Evolutionary conservation across 768 basidiomycete species (phyloP), one percentile per base, ranked within the genome.

Genomic region (Rhizopogon rudus): DNA sequence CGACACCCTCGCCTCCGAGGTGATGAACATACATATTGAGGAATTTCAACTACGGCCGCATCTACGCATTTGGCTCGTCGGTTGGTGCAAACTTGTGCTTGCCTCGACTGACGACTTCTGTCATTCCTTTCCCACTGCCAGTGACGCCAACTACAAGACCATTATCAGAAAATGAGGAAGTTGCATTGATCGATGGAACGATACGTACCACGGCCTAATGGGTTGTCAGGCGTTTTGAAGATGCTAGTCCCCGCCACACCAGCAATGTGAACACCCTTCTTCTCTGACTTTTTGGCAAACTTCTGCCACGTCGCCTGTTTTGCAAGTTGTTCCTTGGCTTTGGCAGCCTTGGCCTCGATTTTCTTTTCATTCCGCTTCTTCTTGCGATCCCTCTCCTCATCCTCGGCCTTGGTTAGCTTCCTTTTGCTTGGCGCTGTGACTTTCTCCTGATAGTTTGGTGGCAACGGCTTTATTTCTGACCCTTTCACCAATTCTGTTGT

Each of bases 351-450:
- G 16, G 75, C 80, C 75, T 94, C 93, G 41, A 91, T 61, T 71
- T 94, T 94, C 77, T 93, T 93, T 77, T 94, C 93, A 65, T 93
- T 94, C 77, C 92, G 93, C 77, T 93, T 93, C 80, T 91, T 91
- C 82, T 93, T 94, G 69, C 72, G 75, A 61, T 93, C 93, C 69
- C 83, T 79, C 73, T 94, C 92, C 62, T 91, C 90, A 68, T 93
- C 93, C 69, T 93, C 91, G 63, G 71, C 84, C 65, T 86, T 86
- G 50, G 74, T 82, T 64, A 88, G 71, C 77, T 91, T 93, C 54
- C 92, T 84, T 74, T 95, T 95, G 60, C 74, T 80, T 31, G 78
- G 68, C 39, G 74, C 65, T 13, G 69, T 57, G 12, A 75, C 75
- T 42, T 71, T 65, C 43, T 74, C 71, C 51, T 74, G 73, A 64